Percentiles rank a stretch among this genome's conserved stretches.
These are phyloP conservation scores for Fusarium paranaense DNA, from an alignment of 2,329 filamentous ascomycete species.

Conservation along the genomic window DNA sequence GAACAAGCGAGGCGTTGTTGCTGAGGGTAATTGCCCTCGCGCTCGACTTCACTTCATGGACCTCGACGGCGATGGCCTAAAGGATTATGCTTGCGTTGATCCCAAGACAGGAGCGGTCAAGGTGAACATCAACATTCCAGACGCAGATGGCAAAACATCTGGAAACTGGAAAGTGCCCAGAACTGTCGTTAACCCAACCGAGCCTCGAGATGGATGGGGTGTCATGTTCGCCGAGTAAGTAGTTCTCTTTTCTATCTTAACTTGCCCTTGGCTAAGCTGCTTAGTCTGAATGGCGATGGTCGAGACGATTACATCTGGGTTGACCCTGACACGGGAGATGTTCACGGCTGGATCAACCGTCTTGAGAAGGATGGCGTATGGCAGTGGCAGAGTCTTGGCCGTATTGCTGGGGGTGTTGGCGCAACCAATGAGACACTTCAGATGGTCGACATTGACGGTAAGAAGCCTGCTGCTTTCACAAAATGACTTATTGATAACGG, in stretches of 20 bases:
- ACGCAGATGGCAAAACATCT: not conserved
- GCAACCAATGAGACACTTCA: not conserved
- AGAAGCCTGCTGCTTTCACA: not conserved
- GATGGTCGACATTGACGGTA: not conserved
- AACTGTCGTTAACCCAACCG: not conserved
- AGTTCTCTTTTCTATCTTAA: not conserved
- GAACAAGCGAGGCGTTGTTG: not conserved
- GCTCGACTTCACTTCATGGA: slow-evolving; percentile 6
- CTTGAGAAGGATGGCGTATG: not conserved
- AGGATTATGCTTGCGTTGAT: slow-evolving; percentile 12
- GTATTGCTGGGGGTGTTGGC: not conserved
- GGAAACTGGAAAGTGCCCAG: not conserved
- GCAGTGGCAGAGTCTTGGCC: not conserved
- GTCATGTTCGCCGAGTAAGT: not conserved
- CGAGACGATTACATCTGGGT: slow-evolving; percentile 11
- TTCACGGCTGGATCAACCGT: slow-evolving; percentile 2
- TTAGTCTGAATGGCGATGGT: slow-evolving; percentile 13
- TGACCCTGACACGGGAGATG: not conserved
- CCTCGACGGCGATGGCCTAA: slow-evolving; percentile 5
- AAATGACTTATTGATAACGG: not conserved
- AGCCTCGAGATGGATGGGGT: not conserved
- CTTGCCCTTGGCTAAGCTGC: not conserved
- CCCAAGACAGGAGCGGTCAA: not conserved
- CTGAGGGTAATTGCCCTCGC: not conserved
- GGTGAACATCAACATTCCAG: not conserved